Evolutionary conservation across 1,284 basidiomycete species (phyloP).

Genomic region (Microbotryum violaceum): DNA sequence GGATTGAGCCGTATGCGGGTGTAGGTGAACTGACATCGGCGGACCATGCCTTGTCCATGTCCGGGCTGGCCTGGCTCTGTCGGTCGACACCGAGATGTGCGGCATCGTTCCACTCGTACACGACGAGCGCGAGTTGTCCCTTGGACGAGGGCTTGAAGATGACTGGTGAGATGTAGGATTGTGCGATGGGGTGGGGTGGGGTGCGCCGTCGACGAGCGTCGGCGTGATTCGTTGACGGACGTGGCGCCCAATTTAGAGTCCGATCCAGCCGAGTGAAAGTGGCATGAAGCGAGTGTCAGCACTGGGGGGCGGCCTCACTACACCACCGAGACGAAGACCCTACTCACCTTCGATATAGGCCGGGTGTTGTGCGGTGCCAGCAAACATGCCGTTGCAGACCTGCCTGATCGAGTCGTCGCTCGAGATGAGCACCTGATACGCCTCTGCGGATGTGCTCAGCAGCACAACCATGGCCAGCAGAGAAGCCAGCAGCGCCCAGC

Average conservation of each 20-base stretch:
- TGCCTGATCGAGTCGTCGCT: slow-evolving; percentile 48
- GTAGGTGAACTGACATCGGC: slow-evolving; percentile 36
- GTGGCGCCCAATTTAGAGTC: not conserved
- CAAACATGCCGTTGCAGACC: slow-evolving; percentile 86
- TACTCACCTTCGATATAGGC: slow-evolving; percentile 79
- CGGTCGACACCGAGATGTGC: slow-evolving; percentile 64
- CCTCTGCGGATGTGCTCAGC: not conserved
- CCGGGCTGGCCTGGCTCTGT: slow-evolving; percentile 9
- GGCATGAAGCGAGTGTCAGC: not conserved
- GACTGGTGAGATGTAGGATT: slow-evolving; percentile 48
- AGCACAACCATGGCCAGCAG: no score
- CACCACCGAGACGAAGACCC: no score
- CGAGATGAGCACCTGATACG: slow-evolving; percentile 23
- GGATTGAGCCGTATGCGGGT: not conserved
- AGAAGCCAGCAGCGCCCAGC: no score
- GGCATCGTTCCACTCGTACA: slow-evolving; percentile 91
- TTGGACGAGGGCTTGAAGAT: slow-evolving; percentile 66
- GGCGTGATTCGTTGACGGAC: not conserved
- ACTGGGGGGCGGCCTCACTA: not conserved
- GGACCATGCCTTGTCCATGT: slow-evolving; percentile 37
- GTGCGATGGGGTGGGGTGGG: not conserved
- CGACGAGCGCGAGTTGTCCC: slow-evolving; percentile 86
- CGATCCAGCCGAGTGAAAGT: not conserved
- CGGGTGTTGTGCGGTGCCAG: slow-evolving; percentile 54
- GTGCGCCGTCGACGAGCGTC: slow-evolving; percentile 14